phyloP scores from a whole-genome alignment of 257 asterid genomes.

The Solanum sitiens region DNA sequence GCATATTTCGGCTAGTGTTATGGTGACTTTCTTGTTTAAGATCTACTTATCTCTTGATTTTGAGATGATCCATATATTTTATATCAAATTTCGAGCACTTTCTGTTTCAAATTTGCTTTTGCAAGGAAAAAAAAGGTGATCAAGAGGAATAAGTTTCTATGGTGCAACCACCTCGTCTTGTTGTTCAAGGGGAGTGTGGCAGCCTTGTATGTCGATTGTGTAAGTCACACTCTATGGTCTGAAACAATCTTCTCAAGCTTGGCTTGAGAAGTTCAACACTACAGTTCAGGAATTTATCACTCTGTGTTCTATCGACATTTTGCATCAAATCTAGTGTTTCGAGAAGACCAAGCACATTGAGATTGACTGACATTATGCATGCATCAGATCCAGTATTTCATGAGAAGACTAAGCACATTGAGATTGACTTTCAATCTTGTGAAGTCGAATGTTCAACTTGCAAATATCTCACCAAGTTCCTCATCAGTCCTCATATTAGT shows the following conservation, averaged over 20 bases:
- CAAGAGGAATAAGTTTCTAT: not conserved
- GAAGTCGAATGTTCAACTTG: not conserved
- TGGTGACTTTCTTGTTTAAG: not conserved
- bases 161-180: not conserved
- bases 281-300: too few species aligned
- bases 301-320: too few species aligned
- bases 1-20: not conserved
- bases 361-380: not conserved
- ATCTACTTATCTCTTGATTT: too few species aligned
- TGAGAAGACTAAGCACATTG: not conserved
- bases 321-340: not conserved
- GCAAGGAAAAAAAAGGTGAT: not conserved
- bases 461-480: not conserved
- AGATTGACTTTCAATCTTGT: not conserved
- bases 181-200: not conserved
- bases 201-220: not conserved
- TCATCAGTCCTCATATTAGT: too few species aligned
- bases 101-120: not conserved
- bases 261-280: too few species aligned
- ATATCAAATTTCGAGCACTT: not conserved
- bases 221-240: not conserved
- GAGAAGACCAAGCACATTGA: not conserved
- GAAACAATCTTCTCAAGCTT: too few species aligned
- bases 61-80: too few species aligned
- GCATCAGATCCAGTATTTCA: not conserved